These are phyloP conservation scores for Leptoxyphium fumago DNA, from an alignment of 2,329 filamentous ascomycete genomes.

Conservation along the genomic window DNA sequence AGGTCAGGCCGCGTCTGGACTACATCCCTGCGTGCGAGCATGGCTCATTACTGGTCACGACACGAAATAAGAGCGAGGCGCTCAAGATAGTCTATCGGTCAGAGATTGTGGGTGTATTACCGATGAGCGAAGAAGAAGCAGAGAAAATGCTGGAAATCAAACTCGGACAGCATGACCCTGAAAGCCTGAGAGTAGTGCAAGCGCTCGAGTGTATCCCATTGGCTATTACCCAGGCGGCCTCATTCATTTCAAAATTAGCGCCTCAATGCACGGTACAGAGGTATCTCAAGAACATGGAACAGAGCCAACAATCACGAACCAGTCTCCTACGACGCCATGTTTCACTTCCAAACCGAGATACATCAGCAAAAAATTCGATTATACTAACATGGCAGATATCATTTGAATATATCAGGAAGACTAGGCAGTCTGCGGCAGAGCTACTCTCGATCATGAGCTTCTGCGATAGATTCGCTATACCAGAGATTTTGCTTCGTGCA, in stretches of 20 bases:
- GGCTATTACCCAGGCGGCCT: conserved; percentile 20
- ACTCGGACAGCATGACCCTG: conserved; percentile 3
- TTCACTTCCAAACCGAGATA: conserved; percentile 4
- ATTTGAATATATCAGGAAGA: conserved; percentile 9
- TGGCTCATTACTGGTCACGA: conserved; percentile 11
- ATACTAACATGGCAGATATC: conserved; percentile 12
- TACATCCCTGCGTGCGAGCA: conserved; percentile 9
- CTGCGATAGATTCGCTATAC: not conserved
- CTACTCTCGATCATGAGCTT: not conserved
- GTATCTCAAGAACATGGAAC: conserved; percentile 22
- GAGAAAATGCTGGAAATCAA: conserved; percentile 12
- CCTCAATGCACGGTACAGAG: conserved; percentile 18
- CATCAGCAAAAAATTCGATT: conserved; percentile 7
- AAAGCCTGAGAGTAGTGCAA: conserved; percentile 3
- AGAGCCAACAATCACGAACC: not conserved
- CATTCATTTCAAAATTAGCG: conserved; percentile 16
- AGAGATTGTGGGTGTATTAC: conserved; percentile 7
- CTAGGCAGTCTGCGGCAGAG: not conserved
- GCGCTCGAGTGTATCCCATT: conserved; percentile 21
- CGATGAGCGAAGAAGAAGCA: conserved; percentile 13
- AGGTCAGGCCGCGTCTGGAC: conserved; percentile 2
- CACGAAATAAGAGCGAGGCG: conserved; percentile 8
- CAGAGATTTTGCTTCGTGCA: not conserved
- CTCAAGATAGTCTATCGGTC: conserved; percentile 6
- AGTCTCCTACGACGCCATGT: not conserved